Conservation (phyloP, 768 basidiomycete species). For the Terana coerulea region DNA sequence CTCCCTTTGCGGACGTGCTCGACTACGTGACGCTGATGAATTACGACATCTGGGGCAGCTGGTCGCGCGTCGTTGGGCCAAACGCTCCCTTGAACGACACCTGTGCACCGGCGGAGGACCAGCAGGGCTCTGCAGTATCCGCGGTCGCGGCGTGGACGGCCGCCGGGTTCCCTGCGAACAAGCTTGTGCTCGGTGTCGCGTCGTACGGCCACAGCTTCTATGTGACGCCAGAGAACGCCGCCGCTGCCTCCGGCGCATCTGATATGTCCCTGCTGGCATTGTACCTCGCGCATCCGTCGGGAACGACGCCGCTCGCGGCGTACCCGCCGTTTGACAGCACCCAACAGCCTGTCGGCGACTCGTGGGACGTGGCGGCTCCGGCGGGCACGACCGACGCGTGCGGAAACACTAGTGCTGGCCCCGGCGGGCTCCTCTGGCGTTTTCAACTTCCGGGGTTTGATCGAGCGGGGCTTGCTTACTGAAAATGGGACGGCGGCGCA, state of each 20-base stretch:
- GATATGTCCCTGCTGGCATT: too few species aligned
- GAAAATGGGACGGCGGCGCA: slow-evolving; percentile 39
- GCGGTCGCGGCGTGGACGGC: slow-evolving; percentile 72
- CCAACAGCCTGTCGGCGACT: slow-evolving; percentile 41
- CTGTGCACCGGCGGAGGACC: slow-evolving; percentile 56
- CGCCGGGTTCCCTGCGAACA: slow-evolving; percentile 70
- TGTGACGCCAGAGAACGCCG: slow-evolving; percentile 36
- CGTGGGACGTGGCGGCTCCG: slow-evolving; percentile 22
- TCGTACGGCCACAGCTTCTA: slow-evolving; percentile 77
- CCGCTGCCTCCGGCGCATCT: slow-evolving; percentile 10
- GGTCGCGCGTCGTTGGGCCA: slow-evolving; percentile 60
- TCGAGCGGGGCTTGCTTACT: slow-evolving; percentile 52
- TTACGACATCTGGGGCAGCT: slow-evolving; percentile 58
- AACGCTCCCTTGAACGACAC: slow-evolving; percentile 82
- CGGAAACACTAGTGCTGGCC: slow-evolving; percentile 33
- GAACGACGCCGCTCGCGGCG: slow-evolving; percentile 31
- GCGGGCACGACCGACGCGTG: slow-evolving; percentile 28
- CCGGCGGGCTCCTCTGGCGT: slow-evolving; percentile 46
- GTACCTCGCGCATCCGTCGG: slow-evolving; percentile 10
- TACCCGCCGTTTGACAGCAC: slow-evolving; percentile 49
- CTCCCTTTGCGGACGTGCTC: slow-evolving; percentile 65
- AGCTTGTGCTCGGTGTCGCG: slow-evolving; percentile 84
- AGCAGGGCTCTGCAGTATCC: slow-evolving; percentile 73
- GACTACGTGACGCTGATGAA: slow-evolving; percentile 67
- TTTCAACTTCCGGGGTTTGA: slow-evolving; percentile 59